A percentile compares a stretch with the other conserved stretches of the same genome.
Evolutionary conservation across 768 basidiomycete species (phyloP).

Genomic region (Royoungia palumana): DNA sequence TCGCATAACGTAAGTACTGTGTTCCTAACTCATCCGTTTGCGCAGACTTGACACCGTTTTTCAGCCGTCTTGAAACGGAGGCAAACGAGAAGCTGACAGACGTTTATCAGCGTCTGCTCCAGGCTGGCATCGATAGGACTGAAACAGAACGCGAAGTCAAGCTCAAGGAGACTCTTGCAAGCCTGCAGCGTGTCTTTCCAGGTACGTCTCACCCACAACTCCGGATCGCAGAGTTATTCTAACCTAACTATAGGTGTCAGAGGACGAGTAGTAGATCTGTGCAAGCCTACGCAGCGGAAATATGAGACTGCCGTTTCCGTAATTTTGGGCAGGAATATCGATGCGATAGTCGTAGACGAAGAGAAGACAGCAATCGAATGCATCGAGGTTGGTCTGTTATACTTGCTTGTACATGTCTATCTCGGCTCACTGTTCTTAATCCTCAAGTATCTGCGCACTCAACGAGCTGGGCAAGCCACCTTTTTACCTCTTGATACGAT

Average conservation of each 20-base stretch:
- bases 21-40: background rate
- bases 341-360: conserved; percentile 93
- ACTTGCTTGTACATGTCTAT: background rate
- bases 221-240: background rate
- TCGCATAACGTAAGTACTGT: conserved; percentile 57
- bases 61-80: conserved; percentile 85
- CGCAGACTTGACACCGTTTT: background rate
- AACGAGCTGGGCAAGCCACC: conserved; percentile 93
- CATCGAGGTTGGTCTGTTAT: conserved; percentile 75
- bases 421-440: background rate
- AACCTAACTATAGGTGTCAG: conserved; percentile 62
- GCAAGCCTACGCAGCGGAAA: conserved; percentile 89
- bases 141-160: conserved; percentile 82
- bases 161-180: conserved; percentile 82
- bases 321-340: conserved; percentile 90
- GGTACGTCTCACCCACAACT: conserved; percentile 39
- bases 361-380: conserved; percentile 97
- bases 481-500: conserved; percentile 99
- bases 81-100: conserved; percentile 87
- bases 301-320: conserved; percentile 91
- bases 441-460: conserved; percentile 87
- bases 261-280: conserved; percentile 89
- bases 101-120: conserved; percentile 77
- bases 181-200: conserved; percentile 85
- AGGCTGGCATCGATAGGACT: conserved; percentile 85